Base-by-base conservation (phyloP, 108 stramenopile genomes). In the Nitzschia palea region DNA sequence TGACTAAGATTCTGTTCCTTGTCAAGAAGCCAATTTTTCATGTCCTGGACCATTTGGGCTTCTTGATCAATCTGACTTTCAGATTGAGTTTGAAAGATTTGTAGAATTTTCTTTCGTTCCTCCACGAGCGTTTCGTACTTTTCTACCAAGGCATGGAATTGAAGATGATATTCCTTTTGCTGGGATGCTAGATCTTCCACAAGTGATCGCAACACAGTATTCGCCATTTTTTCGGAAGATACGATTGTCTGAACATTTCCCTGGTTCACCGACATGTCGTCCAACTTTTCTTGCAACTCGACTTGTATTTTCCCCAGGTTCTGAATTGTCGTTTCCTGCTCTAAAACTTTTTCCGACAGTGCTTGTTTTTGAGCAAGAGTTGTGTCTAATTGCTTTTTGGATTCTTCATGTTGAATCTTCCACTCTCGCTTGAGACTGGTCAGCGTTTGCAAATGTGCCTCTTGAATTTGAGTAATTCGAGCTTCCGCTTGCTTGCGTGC, bases 401-500 rank as follows among this genome's bases (percentile, higher is more conserved):
- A 36, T 29, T 63, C 69, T 22, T 58, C 53, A 17, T 63, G 44
- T 42, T 70, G 59, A 2, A 14, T 35, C 9, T 65, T 55, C 45
- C 40, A 70, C 33, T 74, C 68, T 48, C 37, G 28, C 22, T 70
- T 74, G n/a, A 74, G 28, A 0, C 20, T 5, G 12, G 60, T 65
- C 18, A 80, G 52, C 15, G 61, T 65, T 14, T 69, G 52, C 17
- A 64, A 26, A 31, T 80, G 79, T 2, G 59, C 20, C 1, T 70
- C 79, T 44, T 74, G 73, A n/a, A 80, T 20, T 26, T 66, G 70
- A 3, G 43, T 20, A 12, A 80, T 67, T 32, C 68, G 29, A 22
- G 64, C 62, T 37, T 74, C 52, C 43, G 64, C 55, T 22, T 62
- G 48, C 1, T 27, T 62, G 6, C 65, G 44, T 17, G 73, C 47